Evolutionary conservation across 371 early-diverging fungal species (phyloP), one percentile per base, ranked within the genome.

Genomic region (Mortierella sp.): DNA sequence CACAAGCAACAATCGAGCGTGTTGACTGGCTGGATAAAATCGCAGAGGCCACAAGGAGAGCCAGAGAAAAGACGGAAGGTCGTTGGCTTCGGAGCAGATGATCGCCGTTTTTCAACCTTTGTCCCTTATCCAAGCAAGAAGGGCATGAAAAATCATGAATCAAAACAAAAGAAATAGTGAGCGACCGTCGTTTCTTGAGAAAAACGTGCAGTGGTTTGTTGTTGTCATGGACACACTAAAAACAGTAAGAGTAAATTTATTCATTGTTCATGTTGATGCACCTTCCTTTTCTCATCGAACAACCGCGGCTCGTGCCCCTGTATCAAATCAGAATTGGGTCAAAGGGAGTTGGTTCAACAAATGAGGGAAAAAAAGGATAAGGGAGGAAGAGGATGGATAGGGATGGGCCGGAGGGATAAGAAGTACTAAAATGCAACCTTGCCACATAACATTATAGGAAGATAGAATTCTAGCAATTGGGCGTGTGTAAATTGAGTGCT

Each of bases 1-100:
- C 68, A 68, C 68, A 68, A 68, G 68, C 43, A 68, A 3, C 41
- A 68, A 38, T 41, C 24, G 41, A 2, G 68, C 21, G 43, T 41
- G 14, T 68, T 68, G 68, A 68, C 68, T 68, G 68, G 68, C 68
- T 68, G 68, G 68, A 63, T 0, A 63, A 63, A 63, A 63, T 35
- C 32, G 5, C 35, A 63, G 6, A 63, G 32, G 3, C 51, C 51
- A 18, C 32, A 63, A 16, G 21, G 35, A 55, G n/a, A 55, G 18
- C 4, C 6, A 35, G 35, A 63, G 35, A 32, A 35, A 18, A 35
- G 63, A 18, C 11, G 12, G 18, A 63, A 32, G 38, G 68, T 51
- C 21, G 49, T 51, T 51, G 21, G 51, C 49, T 49, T 49, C 38
- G 38, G 38, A 35, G 24, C 68, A 68, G 68, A 68, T 68, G 68